phyloP scores from a whole-genome alignment of 805 yeast species.

The Jamesozyma rosinii region DNA sequence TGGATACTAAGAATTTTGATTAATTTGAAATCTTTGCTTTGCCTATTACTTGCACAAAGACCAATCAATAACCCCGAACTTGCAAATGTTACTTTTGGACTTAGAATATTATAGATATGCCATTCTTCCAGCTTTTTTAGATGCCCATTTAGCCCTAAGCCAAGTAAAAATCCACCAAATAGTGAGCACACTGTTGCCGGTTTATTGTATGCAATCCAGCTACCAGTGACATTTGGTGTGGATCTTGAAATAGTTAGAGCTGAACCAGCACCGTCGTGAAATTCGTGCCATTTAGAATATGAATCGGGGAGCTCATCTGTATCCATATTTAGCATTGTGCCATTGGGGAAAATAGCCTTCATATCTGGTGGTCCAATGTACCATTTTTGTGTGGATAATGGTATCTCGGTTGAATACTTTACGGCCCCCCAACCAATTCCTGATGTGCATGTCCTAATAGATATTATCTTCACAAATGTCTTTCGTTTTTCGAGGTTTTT shows the following conservation, averaged over 20 bases:
- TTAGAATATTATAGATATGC: constrained; percentile 89
- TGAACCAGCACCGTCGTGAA: constrained; percentile 85
- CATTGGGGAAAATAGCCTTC: constrained; percentile 56
- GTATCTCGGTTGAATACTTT: constrained; percentile 38
- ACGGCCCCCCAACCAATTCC: constrained; percentile 28
- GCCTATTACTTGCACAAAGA: constrained; percentile 78
- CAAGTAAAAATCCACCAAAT: constrained; percentile 91
- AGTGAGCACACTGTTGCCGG: constrained; percentile 64
- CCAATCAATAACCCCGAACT: constrained; percentile 85
- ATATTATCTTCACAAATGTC: constrained; percentile 51
- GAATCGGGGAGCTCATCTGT: constrained; percentile 41
- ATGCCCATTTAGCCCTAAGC: constrained; percentile 88
- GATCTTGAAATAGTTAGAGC: constrained; percentile 68
- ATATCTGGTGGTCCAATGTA: constrained; percentile 44
- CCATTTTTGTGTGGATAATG: constrained; percentile 76
- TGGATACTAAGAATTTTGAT: constrained; percentile 91
- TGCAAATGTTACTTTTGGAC: constrained; percentile 77
- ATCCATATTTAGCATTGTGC: constrained; percentile 53
- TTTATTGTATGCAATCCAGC: constrained; percentile 85
- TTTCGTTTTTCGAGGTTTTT: constrained; percentile 43
- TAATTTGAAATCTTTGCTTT: constrained; percentile 75
- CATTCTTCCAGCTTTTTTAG: constrained; percentile 78
- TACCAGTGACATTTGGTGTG: constrained; percentile 56
- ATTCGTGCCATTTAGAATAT: constrained; percentile 66
- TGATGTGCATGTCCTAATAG: constrained; percentile 58